Base-by-base conservation (phyloP, 148 eudicot genomes). In the Mesembryanthemum crystallinum region DNA sequence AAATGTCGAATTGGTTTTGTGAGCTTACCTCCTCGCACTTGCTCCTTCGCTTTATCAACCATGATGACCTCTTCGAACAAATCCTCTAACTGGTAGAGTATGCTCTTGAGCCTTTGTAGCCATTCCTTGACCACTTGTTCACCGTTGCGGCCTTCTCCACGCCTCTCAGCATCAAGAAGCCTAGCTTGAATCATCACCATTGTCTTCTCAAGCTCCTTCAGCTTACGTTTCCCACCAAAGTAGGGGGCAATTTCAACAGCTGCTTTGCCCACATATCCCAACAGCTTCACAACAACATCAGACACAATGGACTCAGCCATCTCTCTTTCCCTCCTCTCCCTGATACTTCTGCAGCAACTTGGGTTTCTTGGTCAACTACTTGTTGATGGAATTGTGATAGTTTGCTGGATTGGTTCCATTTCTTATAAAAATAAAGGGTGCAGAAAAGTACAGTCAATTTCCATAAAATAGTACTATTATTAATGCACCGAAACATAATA, bases 241-340 rank as follows among this genome's bases (percentile, higher is more conserved):
- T 72, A 72, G n/a, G 75, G 33, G 8, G 75, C 65, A 10, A 72
- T 39, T 0, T 72, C 33, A 57, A 30, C 20, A 15, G 33, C 32
- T 0, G 51, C 57, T 23, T 59, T 23, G 45, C 51, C 52, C 21
- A 72, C 0, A 15, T 35, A 72, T n/a, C 35, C 54, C 52, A 72
- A 37, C 8, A 72, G 43, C 20, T 25, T 72, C 33, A 5, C 32
- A 13, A 39, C 21, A 10, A 59, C 52, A 37, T 29, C 66, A 35
- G 66, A 72, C 20, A 27, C 63, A n/a, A 72, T 39, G 51, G 52
- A 35, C 37, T 72, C 75, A 1, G 75, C 75, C 75, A 72, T 58
- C 33, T 23, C 14, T 14, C 8, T 20, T 6, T 35, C 39, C 6
- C 39, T 35, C 39, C n/a, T n/a, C n/a, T n/a, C n/a, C n/a, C 39